Percentiles rank a stretch among this genome's conserved stretches.
These are phyloP conservation scores for Prunus yedoensis DNA, from an alignment of 331 rosid genomes.

Conservation along the genomic window DNA sequence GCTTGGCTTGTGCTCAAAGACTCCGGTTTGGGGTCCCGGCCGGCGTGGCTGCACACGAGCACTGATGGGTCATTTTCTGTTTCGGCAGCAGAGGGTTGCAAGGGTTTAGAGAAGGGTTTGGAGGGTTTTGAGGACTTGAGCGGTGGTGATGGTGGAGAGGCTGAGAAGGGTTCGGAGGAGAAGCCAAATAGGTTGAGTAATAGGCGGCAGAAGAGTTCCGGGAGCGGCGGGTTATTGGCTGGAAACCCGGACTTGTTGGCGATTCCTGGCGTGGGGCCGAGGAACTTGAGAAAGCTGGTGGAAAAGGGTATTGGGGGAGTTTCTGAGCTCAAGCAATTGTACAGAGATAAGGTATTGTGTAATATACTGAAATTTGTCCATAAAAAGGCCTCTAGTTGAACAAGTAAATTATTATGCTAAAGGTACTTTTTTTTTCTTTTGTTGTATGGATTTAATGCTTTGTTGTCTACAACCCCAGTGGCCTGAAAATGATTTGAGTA, in stretches of 20 bases:
- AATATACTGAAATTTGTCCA: not conserved
- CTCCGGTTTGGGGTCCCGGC: slow-evolving; percentile 25
- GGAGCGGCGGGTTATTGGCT: slow-evolving; percentile 25
- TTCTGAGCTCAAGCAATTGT: slow-evolving; percentile 85
- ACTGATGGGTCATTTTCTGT: slow-evolving; percentile 35
- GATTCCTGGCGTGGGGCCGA: slow-evolving; percentile 95
- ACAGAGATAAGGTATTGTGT: slow-evolving; percentile 76
- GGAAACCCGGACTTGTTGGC: slow-evolving; percentile 85
- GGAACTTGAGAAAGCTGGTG: slow-evolving; percentile 82
- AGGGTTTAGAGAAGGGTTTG: slow-evolving; percentile 13
- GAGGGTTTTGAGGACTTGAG: slow-evolving; percentile 10
- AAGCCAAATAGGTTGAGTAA: slow-evolving; percentile 45
- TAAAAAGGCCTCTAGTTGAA: not conserved
- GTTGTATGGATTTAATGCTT: not conserved
- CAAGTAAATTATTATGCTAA: not conserved
- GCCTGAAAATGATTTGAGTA: not conserved
- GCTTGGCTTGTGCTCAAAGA: slow-evolving; percentile 48
- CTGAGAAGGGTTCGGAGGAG: slow-evolving; percentile 27
- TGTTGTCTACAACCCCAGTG: not conserved
- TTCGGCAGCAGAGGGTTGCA: slow-evolving; percentile 30
- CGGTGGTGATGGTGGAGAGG: slow-evolving; percentile 22
- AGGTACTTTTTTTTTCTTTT: not conserved
- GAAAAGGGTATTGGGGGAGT: slow-evolving; percentile 88
- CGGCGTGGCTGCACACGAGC: slow-evolving; percentile 43
- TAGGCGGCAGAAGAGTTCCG: slow-evolving; percentile 57